Evolutionary conservation across 805 yeast species (phyloP).

Genomic region (Zygosaccharomyces gambellarensis): DNA sequence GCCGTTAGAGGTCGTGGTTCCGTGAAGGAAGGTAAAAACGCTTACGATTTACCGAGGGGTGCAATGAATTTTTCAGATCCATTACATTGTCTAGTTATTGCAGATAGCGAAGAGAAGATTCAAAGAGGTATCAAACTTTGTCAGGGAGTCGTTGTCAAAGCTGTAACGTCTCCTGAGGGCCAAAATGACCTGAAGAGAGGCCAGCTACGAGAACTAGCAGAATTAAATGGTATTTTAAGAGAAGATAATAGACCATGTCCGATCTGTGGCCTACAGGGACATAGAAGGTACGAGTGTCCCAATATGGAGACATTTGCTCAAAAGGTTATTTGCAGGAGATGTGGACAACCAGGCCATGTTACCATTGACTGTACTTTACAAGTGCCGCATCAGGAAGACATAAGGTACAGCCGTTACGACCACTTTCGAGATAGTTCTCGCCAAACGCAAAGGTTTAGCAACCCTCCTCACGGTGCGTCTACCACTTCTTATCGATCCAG

Average conservation of each 20-base stretch:
- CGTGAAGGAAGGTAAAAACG: conserved; percentile 81
- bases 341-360: conserved; percentile 82
- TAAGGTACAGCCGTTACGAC: conserved; percentile 10
- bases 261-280: conserved; percentile 63
- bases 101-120: conserved; percentile 74
- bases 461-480: conserved; percentile 7
- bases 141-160: conserved; percentile 71
- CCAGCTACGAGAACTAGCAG: conserved; percentile 88
- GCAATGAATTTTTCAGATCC: conserved; percentile 69
- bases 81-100: conserved; percentile 80
- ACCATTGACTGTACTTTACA: conserved; percentile 70
- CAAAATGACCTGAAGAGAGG: conserved; percentile 87
- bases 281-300: conserved; percentile 62
- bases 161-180: conserved; percentile 86
- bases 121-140: conserved; percentile 70
- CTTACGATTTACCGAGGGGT: conserved; percentile 42
- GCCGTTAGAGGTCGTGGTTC: conserved; percentile 95
- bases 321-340: conserved; percentile 62
- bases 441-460: conserved; percentile 3
- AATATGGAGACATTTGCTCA: conserved; percentile 46
- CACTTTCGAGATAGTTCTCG: conserved; percentile 7
- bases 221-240: conserved; percentile 87
- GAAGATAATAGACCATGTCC: conserved; percentile 67
- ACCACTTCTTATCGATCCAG: conserved; percentile 15
- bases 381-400: conserved; percentile 19